A percentile compares a stretch with the other conserved stretches of the same genome.
Evolutionary conservation across 2,329 filamentous ascomycete species (phyloP).

Genomic region (Penicillium sp.): DNA sequence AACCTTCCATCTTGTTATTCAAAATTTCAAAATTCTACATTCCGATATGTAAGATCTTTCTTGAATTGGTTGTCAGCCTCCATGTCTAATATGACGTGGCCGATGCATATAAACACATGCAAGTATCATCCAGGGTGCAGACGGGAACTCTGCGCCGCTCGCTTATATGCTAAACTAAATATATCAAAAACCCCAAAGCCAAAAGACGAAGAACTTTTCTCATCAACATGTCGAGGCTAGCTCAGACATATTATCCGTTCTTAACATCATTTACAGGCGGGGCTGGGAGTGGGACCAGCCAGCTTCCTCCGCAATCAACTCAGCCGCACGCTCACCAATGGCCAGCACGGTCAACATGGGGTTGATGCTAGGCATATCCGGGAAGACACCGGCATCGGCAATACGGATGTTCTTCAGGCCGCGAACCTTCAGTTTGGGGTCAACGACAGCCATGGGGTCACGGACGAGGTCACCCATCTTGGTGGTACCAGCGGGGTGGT

Average conservation of each 20-base stretch:
- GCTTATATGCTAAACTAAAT: slow-evolving; percentile 25
- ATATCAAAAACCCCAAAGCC: neutral
- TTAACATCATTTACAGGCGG: slow-evolving; percentile 47
- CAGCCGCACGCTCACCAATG: slow-evolving; percentile 79
- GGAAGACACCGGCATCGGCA: slow-evolving; percentile 85
- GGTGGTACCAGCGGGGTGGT: slow-evolving; percentile 85
- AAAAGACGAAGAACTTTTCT: slow-evolving; percentile 7
- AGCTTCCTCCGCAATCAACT: slow-evolving; percentile 75
- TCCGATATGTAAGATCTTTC: neutral
- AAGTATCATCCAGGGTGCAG: neutral
- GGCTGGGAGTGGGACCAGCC: slow-evolving; percentile 62
- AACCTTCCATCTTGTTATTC: neutral
- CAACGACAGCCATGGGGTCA: slow-evolving; percentile 77
- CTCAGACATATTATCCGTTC: neutral
- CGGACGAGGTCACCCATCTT: slow-evolving; percentile 77
- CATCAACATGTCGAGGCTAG: slow-evolving; percentile 17
- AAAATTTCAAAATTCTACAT: neutral
- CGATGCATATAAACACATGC: neutral
- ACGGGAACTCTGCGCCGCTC: slow-evolving; percentile 15
- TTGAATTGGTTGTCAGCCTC: neutral
- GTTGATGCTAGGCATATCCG: slow-evolving; percentile 82
- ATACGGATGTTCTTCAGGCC: slow-evolving; percentile 75
- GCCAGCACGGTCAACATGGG: slow-evolving; percentile 87
- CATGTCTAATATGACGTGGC: neutral
- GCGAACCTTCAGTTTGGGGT: slow-evolving; percentile 68